Percentiles rank a stretch among this genome's conserved stretches.
These are phyloP conservation scores for Zelonia costaricensis DNA, from an alignment of 208 protist genomes.

Conservation along the genomic window DNA sequence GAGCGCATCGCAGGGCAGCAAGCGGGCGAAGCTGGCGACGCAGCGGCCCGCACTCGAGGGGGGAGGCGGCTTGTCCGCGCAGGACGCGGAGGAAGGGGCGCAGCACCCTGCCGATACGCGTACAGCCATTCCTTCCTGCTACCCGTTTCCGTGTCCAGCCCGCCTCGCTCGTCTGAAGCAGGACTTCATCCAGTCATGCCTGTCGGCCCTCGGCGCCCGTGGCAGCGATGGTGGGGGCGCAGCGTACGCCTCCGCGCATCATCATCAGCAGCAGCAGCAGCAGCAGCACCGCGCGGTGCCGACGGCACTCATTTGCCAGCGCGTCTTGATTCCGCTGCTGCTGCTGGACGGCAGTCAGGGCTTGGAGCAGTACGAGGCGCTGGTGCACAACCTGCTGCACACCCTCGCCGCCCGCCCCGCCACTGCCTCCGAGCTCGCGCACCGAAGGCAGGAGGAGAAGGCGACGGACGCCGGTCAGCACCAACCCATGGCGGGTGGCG, in stretches of 20 bases:
- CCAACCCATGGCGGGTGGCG: neutral
- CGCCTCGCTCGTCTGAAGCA: constrained; percentile 10
- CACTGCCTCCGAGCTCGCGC: neutral
- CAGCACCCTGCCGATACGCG: neutral
- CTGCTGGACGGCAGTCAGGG: constrained; percentile 36
- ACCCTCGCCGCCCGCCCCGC: constrained; percentile 16
- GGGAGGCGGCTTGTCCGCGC: neutral
- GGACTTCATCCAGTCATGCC: constrained; percentile 18
- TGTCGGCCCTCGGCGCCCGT: constrained; percentile 9
- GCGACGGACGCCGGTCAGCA: neutral
- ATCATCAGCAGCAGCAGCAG: neutral
- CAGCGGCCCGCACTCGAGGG: constrained; percentile 4
- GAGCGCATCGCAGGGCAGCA: neutral
- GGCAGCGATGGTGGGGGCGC: no score
- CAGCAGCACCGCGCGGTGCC: constrained; percentile 14
- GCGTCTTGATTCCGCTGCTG: constrained; percentile 75
- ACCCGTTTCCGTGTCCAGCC: constrained; percentile 18
- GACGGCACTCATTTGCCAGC: constrained; percentile 57
- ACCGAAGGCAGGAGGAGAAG: neutral
- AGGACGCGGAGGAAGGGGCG: neutral
- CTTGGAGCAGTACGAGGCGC: constrained; percentile 25
- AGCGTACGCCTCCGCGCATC: no score
- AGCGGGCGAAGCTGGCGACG: constrained; percentile 8
- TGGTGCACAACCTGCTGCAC: constrained; percentile 29
- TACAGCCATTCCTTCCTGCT: constrained; percentile 18